phyloP scores from a whole-genome alignment of 2,329 filamentous ascomycete genomes.

The Cladosporium halotolerans region DNA sequence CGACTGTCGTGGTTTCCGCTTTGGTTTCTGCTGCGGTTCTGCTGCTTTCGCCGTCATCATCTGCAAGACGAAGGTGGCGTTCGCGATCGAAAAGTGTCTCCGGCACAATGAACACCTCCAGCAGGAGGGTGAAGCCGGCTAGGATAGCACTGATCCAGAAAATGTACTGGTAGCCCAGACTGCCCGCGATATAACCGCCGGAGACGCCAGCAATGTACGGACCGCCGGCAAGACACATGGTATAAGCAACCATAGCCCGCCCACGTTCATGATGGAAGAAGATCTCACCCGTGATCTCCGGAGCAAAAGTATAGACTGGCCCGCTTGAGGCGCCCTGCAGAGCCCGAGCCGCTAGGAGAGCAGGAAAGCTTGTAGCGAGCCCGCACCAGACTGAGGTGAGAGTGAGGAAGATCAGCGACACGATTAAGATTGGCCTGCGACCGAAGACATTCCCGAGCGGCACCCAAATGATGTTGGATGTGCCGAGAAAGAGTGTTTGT shows the following conservation, averaged over 20 bases:
- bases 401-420: constrained; percentile 30
- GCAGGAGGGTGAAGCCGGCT: constrained; percentile 26
- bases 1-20: constrained; percentile 17
- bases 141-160: constrained; percentile 38
- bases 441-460: constrained; percentile 37
- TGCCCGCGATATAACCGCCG: constrained; percentile 37
- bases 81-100: constrained; percentile 37
- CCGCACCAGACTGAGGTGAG: constrained; percentile 37
- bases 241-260: constrained; percentile 31
- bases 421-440: constrained; percentile 33
- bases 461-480: constrained; percentile 37
- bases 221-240: constrained; percentile 6
- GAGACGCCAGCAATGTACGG: constrained; percentile 29
- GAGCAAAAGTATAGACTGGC: constrained; percentile 35
- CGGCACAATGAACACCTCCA: constrained; percentile 34
- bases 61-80: constrained; percentile 18
- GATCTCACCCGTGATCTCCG: constrained; percentile 36
- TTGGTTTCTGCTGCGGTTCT: constrained; percentile 18
- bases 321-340: constrained; percentile 34
- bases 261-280: constrained; percentile 40
- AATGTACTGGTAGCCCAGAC: constrained; percentile 32
- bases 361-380: constrained; percentile 30
- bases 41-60: constrained; percentile 14
- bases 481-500: constrained; percentile 31
- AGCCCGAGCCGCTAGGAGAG: constrained; percentile 33